Conservation (phyloP, 2,329 filamentous ascomycete genomes). For the Davidsoniella eucalypti region DNA sequence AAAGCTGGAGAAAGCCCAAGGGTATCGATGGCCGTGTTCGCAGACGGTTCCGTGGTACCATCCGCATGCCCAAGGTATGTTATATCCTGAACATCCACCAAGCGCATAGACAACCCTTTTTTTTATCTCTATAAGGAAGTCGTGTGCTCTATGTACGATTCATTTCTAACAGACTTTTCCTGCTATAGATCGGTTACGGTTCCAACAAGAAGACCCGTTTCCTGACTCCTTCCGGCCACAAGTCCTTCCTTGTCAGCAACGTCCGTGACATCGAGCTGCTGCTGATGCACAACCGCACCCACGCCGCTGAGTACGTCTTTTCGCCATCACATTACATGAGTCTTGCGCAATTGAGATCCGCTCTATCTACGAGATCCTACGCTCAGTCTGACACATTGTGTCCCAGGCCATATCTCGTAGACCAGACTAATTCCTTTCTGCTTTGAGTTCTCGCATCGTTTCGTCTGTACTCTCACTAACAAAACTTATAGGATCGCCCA, state of each 20-base stretch:
- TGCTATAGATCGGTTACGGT: conserved; percentile 77
- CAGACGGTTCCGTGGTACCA: conserved; percentile 90
- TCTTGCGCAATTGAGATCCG: not conserved
- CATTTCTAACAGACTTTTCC: not conserved
- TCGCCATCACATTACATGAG: not conserved
- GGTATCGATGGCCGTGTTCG: conserved; percentile 98
- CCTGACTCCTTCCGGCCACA: conserved; percentile 98
- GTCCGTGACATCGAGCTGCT: conserved; percentile 88
- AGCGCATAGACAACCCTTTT: too few relatives aligned
- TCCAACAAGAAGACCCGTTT: conserved; percentile 99
- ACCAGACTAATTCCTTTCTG: not conserved
- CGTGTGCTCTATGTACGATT: too few relatives aligned
- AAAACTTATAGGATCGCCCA: conserved; percentile 65
- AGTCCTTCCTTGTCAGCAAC: conserved; percentile 99
- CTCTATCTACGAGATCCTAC: not conserved
- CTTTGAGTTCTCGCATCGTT: too few relatives aligned
- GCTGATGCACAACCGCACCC: conserved; percentile 99
- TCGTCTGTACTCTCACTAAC: conserved; percentile 20
- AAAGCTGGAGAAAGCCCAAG: conserved; percentile 98
- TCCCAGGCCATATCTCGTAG: not conserved
- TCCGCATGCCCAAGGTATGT: conserved; percentile 95
- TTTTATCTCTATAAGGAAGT: not conserved
- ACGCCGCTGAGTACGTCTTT: conserved; percentile 80
- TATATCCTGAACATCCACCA: not conserved
- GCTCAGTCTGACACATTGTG: not conserved